Evolutionary conservation across 1,284 basidiomycete species (phyloP).

Genomic region (Hypsizygus ulmarius): DNA sequence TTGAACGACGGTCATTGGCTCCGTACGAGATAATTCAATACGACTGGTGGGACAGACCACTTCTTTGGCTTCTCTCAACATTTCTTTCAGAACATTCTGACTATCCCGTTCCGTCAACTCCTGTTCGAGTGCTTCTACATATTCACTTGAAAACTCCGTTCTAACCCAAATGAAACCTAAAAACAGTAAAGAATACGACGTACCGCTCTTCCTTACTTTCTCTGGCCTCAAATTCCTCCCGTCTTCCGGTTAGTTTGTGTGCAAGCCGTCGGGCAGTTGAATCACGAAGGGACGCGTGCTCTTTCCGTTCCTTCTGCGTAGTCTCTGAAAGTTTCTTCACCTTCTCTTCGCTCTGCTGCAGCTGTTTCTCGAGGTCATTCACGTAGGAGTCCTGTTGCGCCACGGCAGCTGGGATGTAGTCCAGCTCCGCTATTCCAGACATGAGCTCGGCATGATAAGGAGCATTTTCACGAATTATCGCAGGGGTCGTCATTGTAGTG

Average conservation of each 20-base stretch:
- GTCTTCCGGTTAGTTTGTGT: constrained; percentile 37
- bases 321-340: constrained; percentile 30
- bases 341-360: constrained; percentile 22
- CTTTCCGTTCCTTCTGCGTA: constrained; percentile 42
- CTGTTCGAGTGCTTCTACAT: constrained; percentile 40
- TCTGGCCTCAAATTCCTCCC: constrained; percentile 38
- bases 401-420: constrained; percentile 38
- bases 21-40: not conserved
- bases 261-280: constrained; percentile 36
- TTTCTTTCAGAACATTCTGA: constrained; percentile 27
- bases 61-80: constrained; percentile 32
- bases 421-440: constrained; percentile 31
- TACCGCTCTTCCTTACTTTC: constrained; percentile 43
- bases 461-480: constrained; percentile 35
- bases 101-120: constrained; percentile 37
- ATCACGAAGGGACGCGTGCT: constrained; percentile 37
- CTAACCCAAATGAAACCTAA: not conserved
- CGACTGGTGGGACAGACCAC: constrained; percentile 27
- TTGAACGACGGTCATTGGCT: not conserved
- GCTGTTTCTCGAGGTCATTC: constrained; percentile 30
- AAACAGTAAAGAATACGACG: constrained; percentile 7
- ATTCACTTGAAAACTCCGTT: constrained; percentile 31
- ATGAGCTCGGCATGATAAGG: constrained; percentile 36
- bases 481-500: constrained; percentile 25
- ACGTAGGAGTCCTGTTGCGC: constrained; percentile 34